These are phyloP conservation scores for Laguncularia racemosa DNA, from an alignment of 345 rosid species.

Conservation along the genomic window DNA sequence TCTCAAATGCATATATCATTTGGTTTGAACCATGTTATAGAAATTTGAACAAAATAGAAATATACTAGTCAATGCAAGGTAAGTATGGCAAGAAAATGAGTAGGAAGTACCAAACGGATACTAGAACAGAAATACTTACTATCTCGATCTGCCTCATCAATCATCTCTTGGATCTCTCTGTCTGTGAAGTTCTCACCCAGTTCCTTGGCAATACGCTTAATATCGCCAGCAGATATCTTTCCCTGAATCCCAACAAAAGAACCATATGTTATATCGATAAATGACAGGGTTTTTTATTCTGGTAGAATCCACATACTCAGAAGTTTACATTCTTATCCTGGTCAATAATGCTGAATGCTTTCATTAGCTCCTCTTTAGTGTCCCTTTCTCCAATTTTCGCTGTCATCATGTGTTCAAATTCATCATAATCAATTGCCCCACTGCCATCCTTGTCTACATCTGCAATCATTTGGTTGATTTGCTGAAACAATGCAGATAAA, in stretches of 20 bases:
- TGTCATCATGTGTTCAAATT: constrained; percentile 93
- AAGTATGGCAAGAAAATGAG: too few relatives aligned
- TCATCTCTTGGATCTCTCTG: constrained; percentile 70
- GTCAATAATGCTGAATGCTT: constrained; percentile 82
- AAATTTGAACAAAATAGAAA: neutral
- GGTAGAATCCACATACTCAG: neutral
- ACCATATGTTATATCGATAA: constrained; percentile 2
- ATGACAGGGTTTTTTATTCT: too few relatives aligned
- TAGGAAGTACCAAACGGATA: too few relatives aligned
- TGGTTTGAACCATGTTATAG: too few relatives aligned
- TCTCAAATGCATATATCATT: too few relatives aligned
- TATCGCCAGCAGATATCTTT: constrained; percentile 62
- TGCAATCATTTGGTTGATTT: constrained; percentile 93
- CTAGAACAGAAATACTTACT: constrained; percentile 35
- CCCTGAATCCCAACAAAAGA: constrained; percentile 31
- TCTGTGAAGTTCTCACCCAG: constrained; percentile 74
- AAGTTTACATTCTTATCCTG: constrained; percentile 64
- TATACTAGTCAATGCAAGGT: too few relatives aligned
- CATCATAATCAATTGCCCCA: constrained; percentile 94
- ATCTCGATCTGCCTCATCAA: constrained; percentile 77
- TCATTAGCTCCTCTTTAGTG: constrained; percentile 78
- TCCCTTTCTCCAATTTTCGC: constrained; percentile 96
- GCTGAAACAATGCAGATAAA: constrained; percentile 31
- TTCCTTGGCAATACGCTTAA: constrained; percentile 58
- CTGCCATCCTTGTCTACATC: constrained; percentile 98